A percentile compares a stretch with the other conserved stretches of the same genome.
Evolutionary conservation across 495 filamentous ascomycete species (phyloP).

Genomic region (Podospora pseudopauciseta): DNA sequence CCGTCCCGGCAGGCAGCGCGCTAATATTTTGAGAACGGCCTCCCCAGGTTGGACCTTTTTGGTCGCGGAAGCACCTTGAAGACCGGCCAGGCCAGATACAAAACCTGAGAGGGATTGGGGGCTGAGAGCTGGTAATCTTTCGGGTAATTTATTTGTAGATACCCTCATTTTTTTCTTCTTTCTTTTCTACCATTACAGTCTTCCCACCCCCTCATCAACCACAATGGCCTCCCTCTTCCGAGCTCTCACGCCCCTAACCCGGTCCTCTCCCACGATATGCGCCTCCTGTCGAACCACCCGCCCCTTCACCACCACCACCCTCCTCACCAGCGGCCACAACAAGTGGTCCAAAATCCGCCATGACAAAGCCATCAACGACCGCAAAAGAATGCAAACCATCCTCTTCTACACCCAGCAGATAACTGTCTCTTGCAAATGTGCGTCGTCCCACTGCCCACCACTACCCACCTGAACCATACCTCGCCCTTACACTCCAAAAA

Average conservation of each 20-base stretch:
- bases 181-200: neutral
- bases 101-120: constrained; percentile 1
- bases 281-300: constrained; percentile 38
- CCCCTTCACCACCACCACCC: constrained; percentile 51
- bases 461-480: neutral
- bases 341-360: constrained; percentile 95
- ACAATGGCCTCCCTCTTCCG: constrained; percentile 25
- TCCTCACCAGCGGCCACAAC: constrained; percentile 68
- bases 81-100: neutral
- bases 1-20: constrained; percentile 15
- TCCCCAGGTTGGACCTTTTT: constrained; percentile 9
- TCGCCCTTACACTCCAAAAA: constrained; percentile 26
- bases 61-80: neutral
- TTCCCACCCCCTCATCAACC: neutral
- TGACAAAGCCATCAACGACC: constrained; percentile 80
- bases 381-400: constrained; percentile 50
- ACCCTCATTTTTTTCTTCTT: neutral
- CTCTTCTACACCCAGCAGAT: constrained; percentile 49
- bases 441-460: constrained; percentile 22
- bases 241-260: constrained; percentile 13
- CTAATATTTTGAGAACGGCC: constrained; percentile 6
- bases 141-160: neutral
- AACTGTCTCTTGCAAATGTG: constrained; percentile 49
- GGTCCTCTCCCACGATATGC: constrained; percentile 31
- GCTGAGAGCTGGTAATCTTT: neutral